Evolutionary conservation across 2,329 filamentous ascomycete species (phyloP).

Genomic region (Xylariomycetidae sp.): DNA sequence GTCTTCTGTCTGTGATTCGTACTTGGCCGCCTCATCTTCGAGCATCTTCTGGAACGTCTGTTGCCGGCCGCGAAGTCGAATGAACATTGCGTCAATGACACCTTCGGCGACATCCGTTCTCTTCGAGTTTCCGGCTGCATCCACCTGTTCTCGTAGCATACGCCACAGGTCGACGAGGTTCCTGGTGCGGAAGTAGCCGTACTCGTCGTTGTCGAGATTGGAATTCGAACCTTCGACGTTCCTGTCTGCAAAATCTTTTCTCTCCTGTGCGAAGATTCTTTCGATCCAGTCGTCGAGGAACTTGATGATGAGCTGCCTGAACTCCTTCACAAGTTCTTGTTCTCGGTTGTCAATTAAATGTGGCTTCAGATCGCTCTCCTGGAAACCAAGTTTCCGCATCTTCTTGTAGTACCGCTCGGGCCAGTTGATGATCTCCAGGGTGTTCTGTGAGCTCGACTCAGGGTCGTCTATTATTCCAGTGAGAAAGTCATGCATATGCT

Average conservation of each 20-base stretch:
- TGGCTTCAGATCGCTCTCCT: constrained; percentile 68
- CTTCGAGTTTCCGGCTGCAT: constrained; percentile 76
- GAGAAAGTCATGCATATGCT: constrained; percentile 91
- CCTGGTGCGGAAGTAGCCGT: constrained; percentile 86
- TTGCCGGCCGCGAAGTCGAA: constrained; percentile 76
- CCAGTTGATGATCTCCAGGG: constrained; percentile 90
- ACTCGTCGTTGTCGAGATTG: constrained; percentile 79
- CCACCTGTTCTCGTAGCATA: constrained; percentile 90
- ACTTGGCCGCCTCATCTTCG: constrained; percentile 75
- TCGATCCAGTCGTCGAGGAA: constrained; percentile 98
- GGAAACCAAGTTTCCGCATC: constrained; percentile 84
- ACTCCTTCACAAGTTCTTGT: constrained; percentile 84
- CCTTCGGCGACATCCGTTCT: constrained; percentile 89
- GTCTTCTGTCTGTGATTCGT: constrained; percentile 53
- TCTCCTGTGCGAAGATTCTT: constrained; percentile 78
- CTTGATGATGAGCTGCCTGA: constrained; percentile 89
- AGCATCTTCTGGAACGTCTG: constrained; percentile 81
- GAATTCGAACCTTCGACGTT: constrained; percentile 68
- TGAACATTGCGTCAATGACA: constrained; percentile 93
- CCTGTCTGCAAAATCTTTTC: constrained; percentile 72
- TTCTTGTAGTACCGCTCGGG: constrained; percentile 94
- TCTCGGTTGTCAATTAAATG: constrained; percentile 89
- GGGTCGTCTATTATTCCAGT: constrained; percentile 76
- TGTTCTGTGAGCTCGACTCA: constrained; percentile 76
- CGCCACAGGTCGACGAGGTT: constrained; percentile 94